These are phyloP conservation scores for Cornus controversa DNA, from an alignment of 148 eudicot genomes.

Conservation along the genomic window DNA sequence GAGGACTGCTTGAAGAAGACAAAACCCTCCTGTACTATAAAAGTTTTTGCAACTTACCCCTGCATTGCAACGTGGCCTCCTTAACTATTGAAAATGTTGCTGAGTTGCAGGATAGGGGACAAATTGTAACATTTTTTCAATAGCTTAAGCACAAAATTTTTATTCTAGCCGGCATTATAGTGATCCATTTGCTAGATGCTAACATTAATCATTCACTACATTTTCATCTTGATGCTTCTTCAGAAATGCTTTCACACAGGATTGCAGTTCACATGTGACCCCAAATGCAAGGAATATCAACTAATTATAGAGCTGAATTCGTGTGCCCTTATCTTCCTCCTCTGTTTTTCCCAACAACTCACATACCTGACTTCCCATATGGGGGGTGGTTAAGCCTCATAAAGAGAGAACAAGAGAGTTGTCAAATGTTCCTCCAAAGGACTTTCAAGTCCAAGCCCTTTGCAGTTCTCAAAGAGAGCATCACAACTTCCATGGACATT, in stretches of 20 bases:
- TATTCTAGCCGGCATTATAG: background rate
- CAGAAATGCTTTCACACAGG: background rate
- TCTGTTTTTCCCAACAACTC: slow-evolving; percentile 51
- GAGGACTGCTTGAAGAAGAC: too few relatives aligned
- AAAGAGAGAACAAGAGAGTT: slow-evolving; percentile 45
- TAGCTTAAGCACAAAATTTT: too few relatives aligned
- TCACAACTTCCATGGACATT: slow-evolving; percentile 65
- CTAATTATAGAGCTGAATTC: slow-evolving; percentile 54
- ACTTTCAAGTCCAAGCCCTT: slow-evolving; percentile 61
- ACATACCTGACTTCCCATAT: slow-evolving; percentile 76
- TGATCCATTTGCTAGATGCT: background rate
- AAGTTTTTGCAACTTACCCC: too few relatives aligned
- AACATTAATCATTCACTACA: too few relatives aligned
- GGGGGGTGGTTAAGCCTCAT: slow-evolving; percentile 50
- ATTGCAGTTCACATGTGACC: slow-evolving; percentile 11
- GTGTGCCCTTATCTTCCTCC: slow-evolving; percentile 39
- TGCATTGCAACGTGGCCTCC: too few relatives aligned
- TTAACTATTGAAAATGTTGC: too few relatives aligned
- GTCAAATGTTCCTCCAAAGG: slow-evolving; percentile 58
- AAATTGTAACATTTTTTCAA: too few relatives aligned
- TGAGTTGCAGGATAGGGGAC: too few relatives aligned
- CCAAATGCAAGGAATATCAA: slow-evolving; percentile 78
- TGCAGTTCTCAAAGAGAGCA: slow-evolving; percentile 82
- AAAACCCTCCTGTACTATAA: too few relatives aligned
- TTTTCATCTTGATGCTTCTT: background rate